Evolutionary conservation across 192 early-diverging fungal species (phyloP).

Genomic region (Podila horticola): DNA sequence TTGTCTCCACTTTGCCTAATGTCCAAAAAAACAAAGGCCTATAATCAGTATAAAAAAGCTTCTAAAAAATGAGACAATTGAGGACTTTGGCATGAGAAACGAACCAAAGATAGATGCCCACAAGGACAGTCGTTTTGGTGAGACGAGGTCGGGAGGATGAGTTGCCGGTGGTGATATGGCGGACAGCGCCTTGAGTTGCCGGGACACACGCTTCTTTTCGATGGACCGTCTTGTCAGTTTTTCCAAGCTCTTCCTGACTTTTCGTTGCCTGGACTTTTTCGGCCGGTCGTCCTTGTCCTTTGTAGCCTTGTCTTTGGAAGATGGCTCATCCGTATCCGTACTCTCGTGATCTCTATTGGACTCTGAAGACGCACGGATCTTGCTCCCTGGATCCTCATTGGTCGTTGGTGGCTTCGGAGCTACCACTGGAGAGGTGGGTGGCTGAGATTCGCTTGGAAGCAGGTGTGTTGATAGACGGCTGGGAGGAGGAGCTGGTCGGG

Average conservation of each 20-base stretch:
- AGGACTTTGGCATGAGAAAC: neutral
- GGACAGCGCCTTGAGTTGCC: constrained; percentile 35
- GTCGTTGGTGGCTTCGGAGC: neutral
- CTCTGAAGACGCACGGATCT: neutral
- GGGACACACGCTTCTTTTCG: constrained; percentile 33
- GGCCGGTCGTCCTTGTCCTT: constrained; percentile 8
- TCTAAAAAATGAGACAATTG: too few species aligned
- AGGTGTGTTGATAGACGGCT: constrained; percentile 1
- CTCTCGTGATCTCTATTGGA: constrained; percentile 6
- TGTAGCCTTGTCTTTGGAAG: neutral
- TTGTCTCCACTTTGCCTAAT: constrained; percentile 15
- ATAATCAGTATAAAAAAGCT: neutral
- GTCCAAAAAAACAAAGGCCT: neutral
- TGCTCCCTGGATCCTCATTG: neutral
- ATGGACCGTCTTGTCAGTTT: constrained; percentile 27
- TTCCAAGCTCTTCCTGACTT: constrained; percentile 42
- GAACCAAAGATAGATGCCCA: constrained; percentile 49
- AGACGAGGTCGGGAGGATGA: neutral
- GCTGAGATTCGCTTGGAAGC: neutral
- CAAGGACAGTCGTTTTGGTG: constrained; percentile 38
- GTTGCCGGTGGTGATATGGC: constrained; percentile 5
- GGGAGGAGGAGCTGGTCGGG: constrained; percentile 17
- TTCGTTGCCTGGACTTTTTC: constrained; percentile 14
- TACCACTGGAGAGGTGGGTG: neutral
- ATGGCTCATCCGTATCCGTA: constrained; percentile 11